phyloP scores from a whole-genome alignment of 306 rosid genomes.

The Vigna hirtella region DNA sequence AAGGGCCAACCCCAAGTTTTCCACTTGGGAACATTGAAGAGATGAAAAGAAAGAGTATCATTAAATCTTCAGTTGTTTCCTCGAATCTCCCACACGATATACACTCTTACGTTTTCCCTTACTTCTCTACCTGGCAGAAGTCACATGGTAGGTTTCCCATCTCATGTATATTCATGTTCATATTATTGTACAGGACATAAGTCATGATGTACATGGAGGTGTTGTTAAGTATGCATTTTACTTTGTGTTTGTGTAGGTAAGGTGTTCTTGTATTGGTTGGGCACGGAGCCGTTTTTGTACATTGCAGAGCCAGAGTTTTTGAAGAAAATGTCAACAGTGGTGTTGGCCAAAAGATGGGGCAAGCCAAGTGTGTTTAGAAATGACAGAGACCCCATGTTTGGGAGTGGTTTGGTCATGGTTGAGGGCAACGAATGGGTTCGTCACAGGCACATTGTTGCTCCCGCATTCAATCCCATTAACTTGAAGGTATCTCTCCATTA shows the following conservation, averaged over 20 bases:
- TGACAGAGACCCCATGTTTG: constrained; percentile 87
- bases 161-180: background rate
- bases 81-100: constrained; percentile 61
- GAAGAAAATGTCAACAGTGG: constrained; percentile 70
- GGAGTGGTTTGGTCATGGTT: constrained; percentile 75
- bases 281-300: constrained; percentile 85
- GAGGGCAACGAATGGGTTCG: constrained; percentile 87
- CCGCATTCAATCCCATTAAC: constrained; percentile 75
- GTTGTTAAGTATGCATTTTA: background rate
- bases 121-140: constrained; percentile 75
- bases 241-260: constrained; percentile 57
- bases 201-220: background rate
- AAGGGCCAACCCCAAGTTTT: constrained; percentile 76
- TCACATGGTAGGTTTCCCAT: constrained; percentile 58
- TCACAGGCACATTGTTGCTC: constrained; percentile 75
- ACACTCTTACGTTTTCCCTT: constrained; percentile 73
- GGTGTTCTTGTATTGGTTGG: constrained; percentile 76
- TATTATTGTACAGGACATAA: background rate
- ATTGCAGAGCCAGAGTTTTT: constrained; percentile 74
- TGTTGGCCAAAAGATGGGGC: constrained; percentile 80
- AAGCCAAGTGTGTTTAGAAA: constrained; percentile 75
- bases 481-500: constrained; percentile 57
- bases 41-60: constrained; percentile 54
- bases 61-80: constrained; percentile 23
- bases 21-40: constrained; percentile 75